Conservation (phyloP, 2,329 filamentous ascomycete species). For the Paraconiothyrium brasiliense region DNA sequence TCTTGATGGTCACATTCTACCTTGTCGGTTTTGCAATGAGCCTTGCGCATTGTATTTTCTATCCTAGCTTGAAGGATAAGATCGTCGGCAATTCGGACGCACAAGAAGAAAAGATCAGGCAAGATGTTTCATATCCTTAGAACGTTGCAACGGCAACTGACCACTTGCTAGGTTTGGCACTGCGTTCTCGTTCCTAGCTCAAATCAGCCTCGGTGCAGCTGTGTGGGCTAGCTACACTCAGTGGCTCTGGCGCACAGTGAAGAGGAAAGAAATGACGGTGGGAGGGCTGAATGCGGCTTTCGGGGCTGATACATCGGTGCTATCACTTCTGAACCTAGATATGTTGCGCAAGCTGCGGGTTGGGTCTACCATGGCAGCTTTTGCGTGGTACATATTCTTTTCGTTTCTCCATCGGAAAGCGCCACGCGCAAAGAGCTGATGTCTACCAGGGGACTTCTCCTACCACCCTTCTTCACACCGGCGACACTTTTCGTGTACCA, state of each 20-base stretch:
- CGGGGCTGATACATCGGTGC: constrained; percentile 22
- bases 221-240: constrained; percentile 26
- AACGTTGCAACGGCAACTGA: constrained; percentile 1
- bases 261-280: constrained; percentile 24
- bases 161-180: constrained; percentile 22
- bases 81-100: constrained; percentile 22
- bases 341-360: constrained; percentile 24
- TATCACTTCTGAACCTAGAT: constrained; percentile 22
- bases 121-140: not conserved
- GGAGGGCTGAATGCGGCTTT: constrained; percentile 22
- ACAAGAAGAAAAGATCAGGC: constrained; percentile 26
- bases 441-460: constrained; percentile 19
- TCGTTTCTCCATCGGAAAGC: not conserved
- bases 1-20: constrained; percentile 23
- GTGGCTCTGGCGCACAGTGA: constrained; percentile 29
- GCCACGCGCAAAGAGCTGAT: not conserved
- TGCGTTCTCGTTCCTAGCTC: constrained; percentile 25
- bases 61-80: constrained; percentile 17
- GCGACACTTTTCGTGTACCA: constrained; percentile 25
- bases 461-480: constrained; percentile 28
- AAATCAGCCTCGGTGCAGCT: constrained; percentile 22
- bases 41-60: constrained; percentile 27
- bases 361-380: constrained; percentile 21
- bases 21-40: constrained; percentile 24
- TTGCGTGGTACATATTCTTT: constrained; percentile 22